Percentiles rank a stretch among this genome's conserved stretches.
phyloP scores from a whole-genome alignment of 495 filamentous ascomycete species.

The Neurospora sp. region DNA sequence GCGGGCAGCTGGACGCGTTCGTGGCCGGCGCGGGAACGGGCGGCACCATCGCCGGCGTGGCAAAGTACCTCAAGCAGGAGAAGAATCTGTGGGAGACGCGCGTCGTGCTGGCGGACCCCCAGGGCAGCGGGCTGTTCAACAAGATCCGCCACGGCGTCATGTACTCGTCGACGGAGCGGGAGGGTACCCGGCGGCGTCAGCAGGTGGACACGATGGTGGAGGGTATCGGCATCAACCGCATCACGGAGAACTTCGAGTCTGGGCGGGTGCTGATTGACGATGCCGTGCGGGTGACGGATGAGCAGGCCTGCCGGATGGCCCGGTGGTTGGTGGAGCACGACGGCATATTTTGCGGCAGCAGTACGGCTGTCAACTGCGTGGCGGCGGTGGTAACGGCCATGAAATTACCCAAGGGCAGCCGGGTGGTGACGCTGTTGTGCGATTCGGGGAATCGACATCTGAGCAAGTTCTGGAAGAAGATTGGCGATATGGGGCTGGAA shows the following conservation, averaged over 20 bases:
- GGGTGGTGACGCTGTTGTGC: conserved; percentile 84
- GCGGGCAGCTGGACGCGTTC: too few relatives aligned
- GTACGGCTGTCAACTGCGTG: conserved; percentile 91
- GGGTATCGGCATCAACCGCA: conserved; percentile 86
- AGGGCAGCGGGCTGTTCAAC: conserved; percentile 90
- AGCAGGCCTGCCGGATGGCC: conserved; percentile 87
- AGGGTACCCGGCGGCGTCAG: conserved; percentile 76
- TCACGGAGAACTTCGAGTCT: conserved; percentile 85
- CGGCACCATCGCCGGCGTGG: conserved; percentile 83
- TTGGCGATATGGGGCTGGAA: conserved; percentile 59
- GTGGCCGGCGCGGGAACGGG: conserved; percentile 81
- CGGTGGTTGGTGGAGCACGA: conserved; percentile 93
- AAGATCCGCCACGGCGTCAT: conserved; percentile 86
- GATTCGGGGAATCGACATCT: conserved; percentile 87
- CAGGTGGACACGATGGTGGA: conserved; percentile 97
- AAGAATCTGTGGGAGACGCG: conserved; percentile 37
- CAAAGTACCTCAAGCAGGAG: conserved; percentile 65
- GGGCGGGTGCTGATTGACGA: conserved; percentile 79
- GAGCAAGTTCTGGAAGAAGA: conserved; percentile 85
- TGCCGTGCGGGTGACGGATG: conserved; percentile 83
- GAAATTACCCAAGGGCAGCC: conserved; percentile 54
- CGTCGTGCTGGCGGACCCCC: conserved; percentile 85
- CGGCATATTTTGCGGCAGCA: conserved; percentile 88
- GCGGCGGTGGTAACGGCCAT: conserved; percentile 75
- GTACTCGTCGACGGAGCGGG: conserved; percentile 79